Conservation (phyloP, 1,284 basidiomycete genomes). For the Cutaneotrichosporon daszewskae region DNA sequence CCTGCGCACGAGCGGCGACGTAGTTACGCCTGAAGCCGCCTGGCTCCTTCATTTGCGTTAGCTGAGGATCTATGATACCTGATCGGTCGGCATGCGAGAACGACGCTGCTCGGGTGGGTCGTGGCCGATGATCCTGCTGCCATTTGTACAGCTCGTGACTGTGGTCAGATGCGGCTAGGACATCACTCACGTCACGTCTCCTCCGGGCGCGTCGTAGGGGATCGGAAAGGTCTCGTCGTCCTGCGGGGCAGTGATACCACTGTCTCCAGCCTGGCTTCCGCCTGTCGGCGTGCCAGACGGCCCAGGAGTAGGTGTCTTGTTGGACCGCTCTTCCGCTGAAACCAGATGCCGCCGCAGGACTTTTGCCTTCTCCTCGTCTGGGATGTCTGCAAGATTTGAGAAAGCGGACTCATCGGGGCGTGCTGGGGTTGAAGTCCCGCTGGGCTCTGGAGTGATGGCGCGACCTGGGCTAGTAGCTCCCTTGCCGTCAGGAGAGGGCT, state of each 20-base stretch:
- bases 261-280: slow-evolving; percentile 13
- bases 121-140: slow-evolving; percentile 67
- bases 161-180: slow-evolving; percentile 4
- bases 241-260: slow-evolving; percentile 2
- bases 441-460: background rate
- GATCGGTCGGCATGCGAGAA: slow-evolving; percentile 60
- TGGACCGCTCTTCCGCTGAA: slow-evolving; percentile 59
- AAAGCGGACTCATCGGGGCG: slow-evolving; percentile 30
- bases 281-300: slow-evolving; percentile 2
- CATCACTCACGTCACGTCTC: slow-evolving; percentile 84
- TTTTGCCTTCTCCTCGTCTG: slow-evolving; percentile 73
- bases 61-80: slow-evolving; percentile 56
- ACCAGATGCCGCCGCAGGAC: slow-evolving; percentile 75
- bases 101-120: slow-evolving; percentile 58
- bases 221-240: slow-evolving; percentile 70
- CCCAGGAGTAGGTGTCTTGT: slow-evolving; percentile 9
- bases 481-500: background rate
- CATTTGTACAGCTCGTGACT: slow-evolving; percentile 94
- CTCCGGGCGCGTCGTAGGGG: slow-evolving; percentile 74
- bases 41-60: slow-evolving; percentile 85
- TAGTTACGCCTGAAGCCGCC: slow-evolving; percentile 90
- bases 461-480: background rate
- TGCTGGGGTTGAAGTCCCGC: slow-evolving; percentile 5
- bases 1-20: slow-evolving; percentile 62
- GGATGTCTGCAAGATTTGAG: slow-evolving; percentile 40